Evolutionary conservation across 352 stramenopile genomes (phyloP).

Genomic region (Globisporangium solare): DNA sequence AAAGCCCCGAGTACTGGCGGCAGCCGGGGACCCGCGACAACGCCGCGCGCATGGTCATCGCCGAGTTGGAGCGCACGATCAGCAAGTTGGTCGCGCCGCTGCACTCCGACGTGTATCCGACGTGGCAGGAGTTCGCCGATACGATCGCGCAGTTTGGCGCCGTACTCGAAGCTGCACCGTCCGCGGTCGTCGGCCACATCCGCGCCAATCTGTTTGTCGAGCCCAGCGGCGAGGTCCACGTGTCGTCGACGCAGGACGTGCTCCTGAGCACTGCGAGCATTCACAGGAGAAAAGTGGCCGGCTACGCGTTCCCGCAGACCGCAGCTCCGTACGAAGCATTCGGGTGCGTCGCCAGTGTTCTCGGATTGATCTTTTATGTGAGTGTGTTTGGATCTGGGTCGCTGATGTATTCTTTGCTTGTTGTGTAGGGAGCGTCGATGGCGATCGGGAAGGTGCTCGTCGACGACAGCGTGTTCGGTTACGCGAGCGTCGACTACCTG

Average conservation of each 20-base stretch:
- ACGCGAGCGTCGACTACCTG: slow-evolving; percentile 79
- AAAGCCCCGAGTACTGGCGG: slow-evolving; percentile 60
- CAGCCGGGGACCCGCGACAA: slow-evolving; percentile 63
- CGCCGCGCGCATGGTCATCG: slow-evolving; percentile 43
- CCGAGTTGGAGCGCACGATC: slow-evolving; percentile 54
- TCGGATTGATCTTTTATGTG: neutral
- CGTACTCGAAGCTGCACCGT: slow-evolving; percentile 73
- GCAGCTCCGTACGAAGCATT: slow-evolving; percentile 72
- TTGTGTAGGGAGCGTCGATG: slow-evolving; percentile 30
- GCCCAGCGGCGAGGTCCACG: slow-evolving; percentile 55
- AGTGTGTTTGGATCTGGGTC: neutral
- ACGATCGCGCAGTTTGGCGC: slow-evolving; percentile 66
- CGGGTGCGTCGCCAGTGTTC: slow-evolving; percentile 17
- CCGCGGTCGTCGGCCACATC: slow-evolving; percentile 35
- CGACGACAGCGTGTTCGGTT: slow-evolving; percentile 58
- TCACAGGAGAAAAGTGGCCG: slow-evolving; percentile 35
- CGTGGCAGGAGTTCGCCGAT: slow-evolving; percentile 49
- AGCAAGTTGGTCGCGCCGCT: slow-evolving; percentile 14
- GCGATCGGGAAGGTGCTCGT: slow-evolving; percentile 44
- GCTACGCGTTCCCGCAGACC: slow-evolving; percentile 76
- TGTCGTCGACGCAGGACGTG: slow-evolving; percentile 69
- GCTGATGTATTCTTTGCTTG: neutral
- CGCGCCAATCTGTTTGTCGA: slow-evolving; percentile 79
- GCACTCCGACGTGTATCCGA: slow-evolving; percentile 51
- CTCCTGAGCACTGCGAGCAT: slow-evolving; percentile 21